Base-by-base conservation (phyloP, 1,284 basidiomycete genomes). In the Sanghuangporus sanghuang region DNA sequence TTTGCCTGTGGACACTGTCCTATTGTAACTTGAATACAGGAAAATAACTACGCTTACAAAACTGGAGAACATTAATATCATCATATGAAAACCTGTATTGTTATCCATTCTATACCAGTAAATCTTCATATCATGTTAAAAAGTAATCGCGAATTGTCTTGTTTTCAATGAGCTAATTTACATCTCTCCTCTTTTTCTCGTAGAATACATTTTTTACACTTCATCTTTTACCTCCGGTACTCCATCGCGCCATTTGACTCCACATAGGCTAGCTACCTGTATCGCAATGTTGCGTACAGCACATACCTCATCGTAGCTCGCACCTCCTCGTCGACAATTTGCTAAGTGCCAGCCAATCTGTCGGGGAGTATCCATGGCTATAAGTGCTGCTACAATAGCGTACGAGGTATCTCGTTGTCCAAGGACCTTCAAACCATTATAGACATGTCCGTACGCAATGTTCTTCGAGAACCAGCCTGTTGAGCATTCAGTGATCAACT, bases 261-360 rank as follows among this genome's bases (percentile, higher is more conserved):
- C 65, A 44, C 61, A 63, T 32, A 16, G 36, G 11, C 44, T 50
- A 27, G 65, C 65, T 9, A 66, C 62, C 40, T 63, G 39, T 39
- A 66, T 63, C 6, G 65, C 48, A 32, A 66, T 63, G 6, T 42
- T 9, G 8, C 65, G 53, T 21, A 66, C 57, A 12, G 61, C 61
- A 14, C 48, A 32, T 9, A 61, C 57, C 39, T 66, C 65, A 2
- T 63, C 62, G 21, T 54, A 11, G 23, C 52, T 66, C 52, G 65
- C 65, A 14, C 65, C 65, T 12, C 61, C 65, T 6, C 62, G 55
- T 14, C 57, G 18, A 32, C 57, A 60, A 39, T 61, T 63, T 36
- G 64, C 53, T 49, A 76, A 52, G 46, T 77, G 75, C 75, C 75
- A 77, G 32, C 32, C 68, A 55, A 73, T 69, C 67, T 77, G 75